These are phyloP conservation scores for Didymella keratinophila DNA, from an alignment of 2,329 filamentous ascomycete genomes.

Conservation along the genomic window DNA sequence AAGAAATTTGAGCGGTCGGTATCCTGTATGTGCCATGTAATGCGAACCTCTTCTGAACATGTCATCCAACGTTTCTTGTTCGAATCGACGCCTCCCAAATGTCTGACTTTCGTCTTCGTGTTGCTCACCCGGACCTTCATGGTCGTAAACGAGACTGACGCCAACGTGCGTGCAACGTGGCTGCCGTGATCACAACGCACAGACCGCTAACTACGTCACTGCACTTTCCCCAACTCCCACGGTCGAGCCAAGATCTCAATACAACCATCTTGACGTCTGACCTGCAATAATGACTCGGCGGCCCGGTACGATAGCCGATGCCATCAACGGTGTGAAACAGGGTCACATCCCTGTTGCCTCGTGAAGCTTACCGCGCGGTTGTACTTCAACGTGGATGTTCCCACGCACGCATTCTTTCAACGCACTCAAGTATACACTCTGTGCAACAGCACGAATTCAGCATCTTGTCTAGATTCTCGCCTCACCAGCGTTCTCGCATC, in stretches of 20 bases:
- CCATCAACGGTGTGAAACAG: slow-evolving; percentile 11
- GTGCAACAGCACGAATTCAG: neutral
- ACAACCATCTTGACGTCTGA: neutral
- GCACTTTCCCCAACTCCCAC: neutral
- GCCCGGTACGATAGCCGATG: slow-evolving; percentile 4
- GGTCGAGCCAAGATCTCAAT: slow-evolving; percentile 4
- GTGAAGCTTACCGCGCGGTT: slow-evolving; percentile 1
- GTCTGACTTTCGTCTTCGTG: neutral
- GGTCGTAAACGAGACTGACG: neutral
- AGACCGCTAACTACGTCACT: slow-evolving; percentile 12
- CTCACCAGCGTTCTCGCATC: neutral
- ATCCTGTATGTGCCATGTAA: neutral
- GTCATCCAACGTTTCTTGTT: no score
- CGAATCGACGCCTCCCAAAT: neutral
- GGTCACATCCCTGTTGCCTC: slow-evolving; percentile 5
- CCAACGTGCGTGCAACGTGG: neutral
- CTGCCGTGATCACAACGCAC: neutral
- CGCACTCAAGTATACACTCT: neutral
- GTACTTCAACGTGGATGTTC: neutral
- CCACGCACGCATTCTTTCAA: no score
- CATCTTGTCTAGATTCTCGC: neutral
- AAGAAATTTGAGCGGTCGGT: slow-evolving; percentile 24
- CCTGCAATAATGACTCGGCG: slow-evolving; percentile 8
- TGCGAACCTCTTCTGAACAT: neutral
- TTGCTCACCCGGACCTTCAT: neutral